A percentile compares a stretch with the other conserved stretches of the same genome.
Evolutionary conservation across 768 basidiomycete species (phyloP).

Genomic region (Gyrodon lividus): DNA sequence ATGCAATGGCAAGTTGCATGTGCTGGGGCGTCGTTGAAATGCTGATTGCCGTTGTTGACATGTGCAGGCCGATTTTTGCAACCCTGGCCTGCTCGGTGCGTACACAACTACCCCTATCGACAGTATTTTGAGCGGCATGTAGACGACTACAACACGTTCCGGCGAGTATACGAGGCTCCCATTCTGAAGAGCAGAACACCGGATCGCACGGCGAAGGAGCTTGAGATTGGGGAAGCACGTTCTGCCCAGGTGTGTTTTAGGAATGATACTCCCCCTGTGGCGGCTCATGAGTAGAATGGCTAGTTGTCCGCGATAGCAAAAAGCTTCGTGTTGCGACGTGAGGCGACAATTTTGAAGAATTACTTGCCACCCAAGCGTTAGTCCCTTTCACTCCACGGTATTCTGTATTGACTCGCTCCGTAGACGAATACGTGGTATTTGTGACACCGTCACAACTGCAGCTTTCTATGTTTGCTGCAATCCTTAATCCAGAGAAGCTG

Average conservation of each 20-base stretch:
- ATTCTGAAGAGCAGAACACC: slow-evolving; percentile 86
- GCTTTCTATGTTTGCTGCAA: slow-evolving; percentile 69
- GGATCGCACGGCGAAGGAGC: slow-evolving; percentile 66
- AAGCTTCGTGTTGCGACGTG: slow-evolving; percentile 89
- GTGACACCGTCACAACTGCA: slow-evolving; percentile 86
- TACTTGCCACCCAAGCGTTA: slow-evolving; percentile 90
- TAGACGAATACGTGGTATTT: slow-evolving; percentile 99
- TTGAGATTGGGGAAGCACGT: slow-evolving; percentile 75
- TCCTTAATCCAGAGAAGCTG: slow-evolving; percentile 71
- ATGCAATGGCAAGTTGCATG: slow-evolving; percentile 77
- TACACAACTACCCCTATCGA: background rate
- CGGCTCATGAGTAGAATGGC: background rate
- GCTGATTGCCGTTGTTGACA: background rate
- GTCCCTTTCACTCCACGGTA: slow-evolving; percentile 21
- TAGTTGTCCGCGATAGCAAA: slow-evolving; percentile 73
- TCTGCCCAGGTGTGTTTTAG: slow-evolving; percentile 59
- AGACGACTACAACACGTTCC: slow-evolving; percentile 79
- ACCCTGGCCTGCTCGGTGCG: slow-evolving; percentile 84
- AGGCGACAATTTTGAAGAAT: slow-evolving; percentile 75
- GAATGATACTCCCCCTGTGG: background rate
- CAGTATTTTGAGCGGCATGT: background rate
- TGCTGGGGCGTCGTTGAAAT: background rate
- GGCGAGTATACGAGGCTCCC: slow-evolving; percentile 79
- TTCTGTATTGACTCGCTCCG: background rate
- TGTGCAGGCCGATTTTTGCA: slow-evolving; percentile 84